phyloP scores from a whole-genome alignment of 306 rosid genomes.

The Quercus gilva region DNA sequence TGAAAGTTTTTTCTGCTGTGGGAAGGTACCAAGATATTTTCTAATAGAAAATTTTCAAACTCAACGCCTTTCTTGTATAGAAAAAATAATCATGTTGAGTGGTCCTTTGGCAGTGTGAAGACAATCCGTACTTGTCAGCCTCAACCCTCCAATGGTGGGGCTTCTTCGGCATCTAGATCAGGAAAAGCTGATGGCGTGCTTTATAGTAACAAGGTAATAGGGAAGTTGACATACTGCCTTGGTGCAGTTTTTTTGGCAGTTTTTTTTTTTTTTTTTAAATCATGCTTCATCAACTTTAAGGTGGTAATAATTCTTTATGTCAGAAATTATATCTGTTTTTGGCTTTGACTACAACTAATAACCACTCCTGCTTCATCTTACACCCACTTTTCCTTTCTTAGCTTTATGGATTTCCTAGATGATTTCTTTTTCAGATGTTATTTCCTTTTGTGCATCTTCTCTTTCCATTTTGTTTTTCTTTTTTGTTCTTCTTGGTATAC shows the following conservation, averaged over 20 bases:
- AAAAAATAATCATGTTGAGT: slow-evolving; percentile 4
- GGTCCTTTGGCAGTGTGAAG: slow-evolving; percentile 70
- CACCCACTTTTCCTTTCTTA: slow-evolving; percentile 9
- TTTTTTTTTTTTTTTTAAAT: background rate
- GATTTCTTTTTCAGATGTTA: no score
- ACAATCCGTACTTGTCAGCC: slow-evolving; percentile 97
- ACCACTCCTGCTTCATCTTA: no score
- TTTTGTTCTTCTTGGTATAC: no score
- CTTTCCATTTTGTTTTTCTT: no score
- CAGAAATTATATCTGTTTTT: slow-evolving; percentile 15
- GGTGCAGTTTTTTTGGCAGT: background rate
- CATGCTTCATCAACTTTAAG: background rate
- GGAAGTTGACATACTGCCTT: background rate
- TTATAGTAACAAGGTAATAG: slow-evolving; percentile 73
- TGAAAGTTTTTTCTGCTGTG: slow-evolving; percentile 86
- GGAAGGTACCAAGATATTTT: slow-evolving; percentile 67
- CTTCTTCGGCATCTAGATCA: slow-evolving; percentile 65
- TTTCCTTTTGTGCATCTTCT: no score
- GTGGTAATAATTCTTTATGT: background rate
- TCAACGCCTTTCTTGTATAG: background rate
- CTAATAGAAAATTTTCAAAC: background rate
- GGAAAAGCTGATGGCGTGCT: slow-evolving; percentile 75
- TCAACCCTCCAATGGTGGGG: slow-evolving; percentile 64
- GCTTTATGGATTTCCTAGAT: no score
- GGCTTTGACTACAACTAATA: background rate